Percentiles rank a stretch among this genome's conserved stretches.
These are phyloP conservation scores for Yamadazyma sp. DNA, from an alignment of 1,139 yeast genomes.

Conservation along the genomic window DNA sequence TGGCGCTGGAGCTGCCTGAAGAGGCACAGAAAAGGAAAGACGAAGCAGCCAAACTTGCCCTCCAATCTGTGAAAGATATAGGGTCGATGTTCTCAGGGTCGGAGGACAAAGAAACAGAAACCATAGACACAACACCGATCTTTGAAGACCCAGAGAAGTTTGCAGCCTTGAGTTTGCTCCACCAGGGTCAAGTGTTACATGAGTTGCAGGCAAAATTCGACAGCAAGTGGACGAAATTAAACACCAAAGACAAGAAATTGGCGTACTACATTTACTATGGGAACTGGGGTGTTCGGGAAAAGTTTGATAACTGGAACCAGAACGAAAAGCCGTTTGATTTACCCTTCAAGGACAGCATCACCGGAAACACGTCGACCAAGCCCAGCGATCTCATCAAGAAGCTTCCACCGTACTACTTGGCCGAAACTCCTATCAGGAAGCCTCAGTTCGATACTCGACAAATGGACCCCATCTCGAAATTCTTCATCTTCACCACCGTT, in stretches of 20 bases:
- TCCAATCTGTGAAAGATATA: conserved; percentile 44
- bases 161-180: conserved; percentile 46
- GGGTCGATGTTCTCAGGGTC: conserved; percentile 34
- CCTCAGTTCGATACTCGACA: conserved; percentile 51
- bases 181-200: conserved; percentile 57
- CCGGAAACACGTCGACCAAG: conserved; percentile 16
- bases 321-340: conserved; percentile 49
- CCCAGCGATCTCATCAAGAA: conserved; percentile 26
- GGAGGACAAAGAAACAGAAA: conserved; percentile 41
- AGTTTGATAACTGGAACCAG: conserved; percentile 46
- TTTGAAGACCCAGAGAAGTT: conserved; percentile 48
- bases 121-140: conserved; percentile 55
- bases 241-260: conserved; percentile 46
- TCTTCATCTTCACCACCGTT: conserved; percentile 48
- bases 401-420: conserved; percentile 44
- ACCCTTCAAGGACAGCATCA: conserved; percentile 51
- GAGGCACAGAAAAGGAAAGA: conserved; percentile 19
- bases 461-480: conserved; percentile 57
- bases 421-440: conserved; percentile 46
- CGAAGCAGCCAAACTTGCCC: conserved; percentile 42
- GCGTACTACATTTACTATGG: conserved; percentile 63
- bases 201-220: conserved; percentile 54
- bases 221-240: conserved; percentile 51
- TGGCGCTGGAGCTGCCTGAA: conserved; percentile 12
- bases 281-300: conserved; percentile 63